Base-by-base conservation (phyloP, 306 rosid genomes). In the Lathyrus oleraceus region DNA sequence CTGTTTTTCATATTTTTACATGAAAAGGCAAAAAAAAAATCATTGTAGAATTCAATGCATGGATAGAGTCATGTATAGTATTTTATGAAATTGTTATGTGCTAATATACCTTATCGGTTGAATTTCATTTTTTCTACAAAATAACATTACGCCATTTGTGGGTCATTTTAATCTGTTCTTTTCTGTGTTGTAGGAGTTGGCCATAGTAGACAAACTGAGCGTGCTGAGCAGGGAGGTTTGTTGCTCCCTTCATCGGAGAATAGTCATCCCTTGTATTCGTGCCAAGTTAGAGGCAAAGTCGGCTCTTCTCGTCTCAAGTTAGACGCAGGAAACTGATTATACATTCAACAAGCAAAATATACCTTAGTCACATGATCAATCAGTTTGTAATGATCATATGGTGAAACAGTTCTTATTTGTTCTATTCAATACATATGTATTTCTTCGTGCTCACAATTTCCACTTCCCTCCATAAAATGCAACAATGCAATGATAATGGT, bases 261-360 rank as follows among this genome's bases (percentile, higher is more conserved):
- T 12, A 32, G n/a, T 30, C 76, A 78, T 68, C 64, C 57, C 9
- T 43, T 30, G 20, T 74, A 72, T 47, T 51, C 72, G 8, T 36
- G 78, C 27, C 84, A 77, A 63, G 28, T 19, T 20, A 49, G 70
- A 56, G 75, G 69, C 16, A 10, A n/a, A 14, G 79, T 20, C 14
- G 81, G 73, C 43, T 69, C 86, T 47, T 77, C 89, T 56, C 68
- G 11, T 14, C n/a, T n/a, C n/a, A n/a, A n/a, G n/a, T n/a, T n/a
- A 66, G 99, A 95, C 51, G 83, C 97, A 11, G 62, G 85, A 43
- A 87, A 94, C 70, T 93, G 79, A 88, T 79, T 11, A 35, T 35
- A 6, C 39, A 35, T 35, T 35, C 39, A 42, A 15, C 47, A 12
- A 42, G 45, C 15, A 12, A 11, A 42, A 12, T 42, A 42, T 42